Evolutionary conservation across 768 basidiomycete species (phyloP).

Genomic region (Panaeolus papilionaceus): DNA sequence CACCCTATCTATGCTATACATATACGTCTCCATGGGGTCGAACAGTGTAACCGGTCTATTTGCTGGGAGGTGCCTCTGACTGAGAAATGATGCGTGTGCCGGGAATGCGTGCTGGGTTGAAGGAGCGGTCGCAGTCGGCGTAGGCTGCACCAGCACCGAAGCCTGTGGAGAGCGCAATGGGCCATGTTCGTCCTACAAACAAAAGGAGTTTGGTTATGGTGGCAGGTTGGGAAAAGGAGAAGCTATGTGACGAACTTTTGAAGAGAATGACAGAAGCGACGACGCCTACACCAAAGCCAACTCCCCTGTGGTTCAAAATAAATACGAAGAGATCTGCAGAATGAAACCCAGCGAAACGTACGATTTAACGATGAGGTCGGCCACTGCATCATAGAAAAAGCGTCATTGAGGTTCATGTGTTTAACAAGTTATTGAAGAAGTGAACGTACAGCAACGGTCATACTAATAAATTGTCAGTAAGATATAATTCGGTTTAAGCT

Average conservation of each 20-base stretch:
- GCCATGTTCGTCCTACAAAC: slow-evolving; percentile 86
- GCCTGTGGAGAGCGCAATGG: slow-evolving; percentile 84
- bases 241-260: slow-evolving; percentile 67
- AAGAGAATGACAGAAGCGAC: slow-evolving; percentile 91
- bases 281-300: slow-evolving; percentile 90
- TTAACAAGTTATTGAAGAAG: slow-evolving; percentile 2
- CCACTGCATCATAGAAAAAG: slow-evolving; percentile 28
- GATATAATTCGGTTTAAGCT: background rate
- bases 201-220: slow-evolving; percentile 19
- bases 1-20: slow-evolving; percentile 14
- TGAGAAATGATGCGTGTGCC: slow-evolving; percentile 76
- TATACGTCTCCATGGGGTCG: slow-evolving; percentile 5
- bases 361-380: slow-evolving; percentile 78
- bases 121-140: slow-evolving; percentile 91
- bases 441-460: slow-evolving; percentile 81
- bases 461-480: slow-evolving; percentile 54
- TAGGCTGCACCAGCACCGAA: slow-evolving; percentile 90
- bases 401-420: background rate
- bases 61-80: slow-evolving; percentile 34
- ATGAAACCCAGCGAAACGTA: slow-evolving; percentile 43
- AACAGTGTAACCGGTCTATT: slow-evolving; percentile 19
- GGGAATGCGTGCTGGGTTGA: slow-evolving; percentile 89
- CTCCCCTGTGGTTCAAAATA: slow-evolving; percentile 57
- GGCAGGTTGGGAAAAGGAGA: slow-evolving; percentile 2
- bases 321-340: background rate